Percentiles rank a stretch among this genome's conserved stretches.
phyloP scores from a whole-genome alignment of 2,329 filamentous ascomycete species.

The Coniochaeta pulveracea region DNA sequence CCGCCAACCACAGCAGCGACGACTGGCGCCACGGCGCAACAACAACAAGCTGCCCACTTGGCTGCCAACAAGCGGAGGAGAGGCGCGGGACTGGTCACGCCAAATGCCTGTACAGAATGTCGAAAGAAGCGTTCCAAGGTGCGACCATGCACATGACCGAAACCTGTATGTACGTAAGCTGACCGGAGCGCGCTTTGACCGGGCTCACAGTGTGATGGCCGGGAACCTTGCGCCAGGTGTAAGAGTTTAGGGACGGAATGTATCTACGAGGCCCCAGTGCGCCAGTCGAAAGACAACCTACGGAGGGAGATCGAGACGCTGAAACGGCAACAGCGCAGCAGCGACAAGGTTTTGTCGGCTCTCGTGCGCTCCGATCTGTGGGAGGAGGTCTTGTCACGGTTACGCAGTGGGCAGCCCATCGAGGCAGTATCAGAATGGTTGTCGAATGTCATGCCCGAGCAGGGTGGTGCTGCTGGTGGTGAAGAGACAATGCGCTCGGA shows the following conservation, averaged over 20 bases:
- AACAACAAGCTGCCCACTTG: conserved; percentile 11
- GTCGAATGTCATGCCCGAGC: too few relatives aligned
- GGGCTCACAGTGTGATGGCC: conserved; percentile 42
- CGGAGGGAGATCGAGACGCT: conserved; percentile 48
- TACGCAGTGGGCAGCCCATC: conserved; percentile 41
- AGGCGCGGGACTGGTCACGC: conserved; percentile 44
- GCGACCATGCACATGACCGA: conserved; percentile 11
- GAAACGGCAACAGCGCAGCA: conserved; percentile 40
- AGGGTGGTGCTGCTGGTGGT: too few relatives aligned
- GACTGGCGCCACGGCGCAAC: conserved; percentile 7
- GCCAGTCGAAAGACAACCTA: conserved; percentile 52
- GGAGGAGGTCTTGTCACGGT: conserved; percentile 40
- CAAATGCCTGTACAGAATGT: conserved; percentile 50
- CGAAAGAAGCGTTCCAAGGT: conserved; percentile 53
- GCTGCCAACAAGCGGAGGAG: conserved; percentile 37
- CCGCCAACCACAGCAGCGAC: too few relatives aligned
- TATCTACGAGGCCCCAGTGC: conserved; percentile 50
- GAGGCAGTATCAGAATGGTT: conserved; percentile 47
- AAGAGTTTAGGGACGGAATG: conserved; percentile 42
- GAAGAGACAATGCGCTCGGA: too few relatives aligned
- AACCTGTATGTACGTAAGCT: too few relatives aligned
- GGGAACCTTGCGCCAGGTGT: conserved; percentile 44
- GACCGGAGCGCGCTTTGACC: too few relatives aligned
- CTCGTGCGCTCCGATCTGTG: conserved; percentile 34
- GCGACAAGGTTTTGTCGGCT: conserved; percentile 43